Evolutionary conservation across 73 alveolate genomes (phyloP), one percentile per base, ranked within the genome.

Genomic region (Symbiodinium pilosum): DNA sequence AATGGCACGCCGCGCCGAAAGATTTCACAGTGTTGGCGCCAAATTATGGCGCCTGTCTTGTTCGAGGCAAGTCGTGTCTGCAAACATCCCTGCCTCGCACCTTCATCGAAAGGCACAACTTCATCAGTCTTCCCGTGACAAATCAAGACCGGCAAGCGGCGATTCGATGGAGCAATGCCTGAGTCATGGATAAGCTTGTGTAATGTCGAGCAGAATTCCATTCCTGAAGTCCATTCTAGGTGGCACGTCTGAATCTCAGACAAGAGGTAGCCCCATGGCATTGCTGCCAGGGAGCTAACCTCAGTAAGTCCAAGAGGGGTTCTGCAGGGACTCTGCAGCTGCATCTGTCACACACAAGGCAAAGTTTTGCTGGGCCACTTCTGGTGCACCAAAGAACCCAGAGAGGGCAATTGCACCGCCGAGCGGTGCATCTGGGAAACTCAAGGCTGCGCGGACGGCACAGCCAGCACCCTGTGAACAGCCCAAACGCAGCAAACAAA

Each of bases 381-480:
- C 43, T 56, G 94, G 94, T 32, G 73, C 94, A 34, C 94, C 94
- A 34, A 87, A 38, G 42, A 87, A 87, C 43, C 94, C 94, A 28
- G 94, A 87, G 52, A 87, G 64, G 9, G 42, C 84, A 6, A 87
- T 75, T 32, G 85, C 75, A 7, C 94, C 94, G 21, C 94, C 94
- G 64, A 87, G 75, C n/a, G 94, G 85, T 30, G 85, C 64, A 30
- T 87, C 94, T 7, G 94, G 94, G 64, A 87, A 87, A 43, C 94
- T 87, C 85, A 87, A 56, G 59, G 94, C 94, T 34, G 94, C 94
- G 18, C 94, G 94, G 4, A 87, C 43, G 38, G 94, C 94, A 71
- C 94, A 87, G 68, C 94, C 94, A 20, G 94, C 94, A 34, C 94
- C 94, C 94, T 87, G 85, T 24, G 39, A 47, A 9, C 59, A 47